Base-by-base conservation (phyloP, 352 stramenopile species). In the Phytophthora kernoviae region DNA sequence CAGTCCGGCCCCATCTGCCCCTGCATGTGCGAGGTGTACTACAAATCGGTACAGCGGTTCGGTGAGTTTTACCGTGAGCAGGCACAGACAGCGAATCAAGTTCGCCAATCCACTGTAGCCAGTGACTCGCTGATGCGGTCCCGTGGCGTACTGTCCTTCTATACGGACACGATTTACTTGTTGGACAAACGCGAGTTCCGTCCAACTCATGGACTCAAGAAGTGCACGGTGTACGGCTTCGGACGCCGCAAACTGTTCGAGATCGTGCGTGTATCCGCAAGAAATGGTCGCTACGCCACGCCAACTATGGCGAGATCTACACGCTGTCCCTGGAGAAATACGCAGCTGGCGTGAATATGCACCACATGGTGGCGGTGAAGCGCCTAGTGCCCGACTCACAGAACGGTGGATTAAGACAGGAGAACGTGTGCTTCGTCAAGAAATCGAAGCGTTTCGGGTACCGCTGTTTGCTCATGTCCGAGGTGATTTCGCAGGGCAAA, bases 151-250 rank as follows among this genome's bases (percentile, higher is more conserved):
- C 54, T 94, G 2, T 86, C 84, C 3, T 94, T 90, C 62, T 94
- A 90, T 58, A 87, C 81, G 1, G 86, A 94, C 58, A 91, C 84
- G 20, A 88, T 93, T 27, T 94, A 90, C 59, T 64, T 84, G 17
- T 65, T 94, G 40, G 83, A 94, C 67, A 94, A 94, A 63, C 75
- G 81, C 14, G 70, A 91, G 52, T 92, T 94, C 59, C 80, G 73
- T 14, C 73, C 83, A 2, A 77, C 56, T 36, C 69, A 79, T 43
- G 78, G 79, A 1, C 75, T 92, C 7, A 87, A 89, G 52, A 77
- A 80, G 60, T 94, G 86, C 57, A 71, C 64, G 8, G 78, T 94
- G 42, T 88, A 87, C 54, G 86, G 83, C 24, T 94, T 94, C 65
- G 83, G 83, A 1, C 81, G 80, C 17, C 74, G 76, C 21, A 79